Conservation (phyloP, 2,329 filamentous ascomycete genomes). For the Hirsutella thompsonii region DNA sequence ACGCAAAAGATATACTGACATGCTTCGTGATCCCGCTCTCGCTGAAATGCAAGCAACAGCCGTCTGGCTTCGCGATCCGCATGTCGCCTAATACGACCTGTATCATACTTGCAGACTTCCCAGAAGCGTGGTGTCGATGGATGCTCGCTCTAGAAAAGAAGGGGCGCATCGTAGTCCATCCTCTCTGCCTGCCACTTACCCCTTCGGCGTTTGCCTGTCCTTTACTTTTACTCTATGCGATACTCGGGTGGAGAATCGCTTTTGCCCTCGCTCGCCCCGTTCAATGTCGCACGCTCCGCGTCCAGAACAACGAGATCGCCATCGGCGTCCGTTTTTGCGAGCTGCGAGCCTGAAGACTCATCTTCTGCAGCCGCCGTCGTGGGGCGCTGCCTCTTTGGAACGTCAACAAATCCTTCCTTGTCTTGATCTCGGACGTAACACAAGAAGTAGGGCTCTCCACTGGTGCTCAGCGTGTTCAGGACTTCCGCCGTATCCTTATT, state of each 20-base stretch:
- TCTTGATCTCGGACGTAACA: constrained; percentile 65
- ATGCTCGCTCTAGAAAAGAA: too few relatives aligned
- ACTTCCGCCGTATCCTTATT: constrained; percentile 54
- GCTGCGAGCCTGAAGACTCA: background rate
- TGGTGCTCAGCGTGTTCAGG: constrained; percentile 51
- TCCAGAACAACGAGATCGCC: constrained; percentile 10
- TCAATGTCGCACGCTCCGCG: background rate
- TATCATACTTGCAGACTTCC: too few relatives aligned
- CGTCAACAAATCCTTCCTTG: constrained; percentile 39
- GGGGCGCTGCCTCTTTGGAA: constrained; percentile 25
- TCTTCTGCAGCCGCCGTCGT: constrained; percentile 3
- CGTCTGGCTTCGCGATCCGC: too few relatives aligned
- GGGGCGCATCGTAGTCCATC: too few relatives aligned
- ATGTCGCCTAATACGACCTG: too few relatives aligned
- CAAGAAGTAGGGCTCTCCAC: constrained; percentile 69
- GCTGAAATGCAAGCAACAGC: too few relatives aligned
- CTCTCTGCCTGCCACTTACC: too few relatives aligned
- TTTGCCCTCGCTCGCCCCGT: background rate
- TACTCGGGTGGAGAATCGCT: background rate
- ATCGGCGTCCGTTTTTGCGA: constrained; percentile 9
- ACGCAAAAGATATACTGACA: too few relatives aligned
- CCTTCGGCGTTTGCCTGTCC: too few relatives aligned
- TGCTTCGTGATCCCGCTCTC: too few relatives aligned
- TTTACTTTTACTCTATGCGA: constrained; percentile 3
- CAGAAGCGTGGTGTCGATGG: too few relatives aligned